These are phyloP conservation scores for Coemansia sp. DNA, from an alignment of 192 early-diverging fungal species.

Conservation along the genomic window DNA sequence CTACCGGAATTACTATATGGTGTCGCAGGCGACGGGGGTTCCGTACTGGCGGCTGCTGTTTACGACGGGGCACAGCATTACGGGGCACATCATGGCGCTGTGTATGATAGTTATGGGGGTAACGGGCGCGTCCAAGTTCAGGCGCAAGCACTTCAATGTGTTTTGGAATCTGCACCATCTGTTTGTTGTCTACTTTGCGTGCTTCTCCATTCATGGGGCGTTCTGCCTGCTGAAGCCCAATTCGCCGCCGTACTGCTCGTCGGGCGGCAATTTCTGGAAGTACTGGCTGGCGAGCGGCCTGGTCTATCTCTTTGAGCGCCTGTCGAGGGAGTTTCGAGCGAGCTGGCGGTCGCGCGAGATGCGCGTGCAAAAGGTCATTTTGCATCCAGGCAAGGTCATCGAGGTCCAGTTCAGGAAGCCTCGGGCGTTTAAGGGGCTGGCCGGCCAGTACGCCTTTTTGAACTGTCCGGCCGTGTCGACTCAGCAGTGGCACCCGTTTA, in stretches of 20 bases:
- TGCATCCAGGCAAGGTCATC: slow-evolving; percentile 78
- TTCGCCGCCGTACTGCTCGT: slow-evolving; percentile 61
- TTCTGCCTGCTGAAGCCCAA: slow-evolving; percentile 82
- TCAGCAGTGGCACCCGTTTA: slow-evolving; percentile 83
- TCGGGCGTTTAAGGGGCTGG: slow-evolving; percentile 54
- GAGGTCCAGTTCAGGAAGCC: slow-evolving; percentile 78
- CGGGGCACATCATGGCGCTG: slow-evolving; percentile 73
- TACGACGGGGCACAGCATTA: slow-evolving; percentile 72
- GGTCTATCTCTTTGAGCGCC: slow-evolving; percentile 69
- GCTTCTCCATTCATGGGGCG: slow-evolving; percentile 73
- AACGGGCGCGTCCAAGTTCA: slow-evolving; percentile 61
- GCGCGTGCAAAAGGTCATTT: slow-evolving; percentile 75
- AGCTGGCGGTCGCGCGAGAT: slow-evolving; percentile 56
- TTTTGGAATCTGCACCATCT: slow-evolving; percentile 90
- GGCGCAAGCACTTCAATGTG: slow-evolving; percentile 57
- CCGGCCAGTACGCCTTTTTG: slow-evolving; percentile 81
- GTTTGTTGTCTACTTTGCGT: slow-evolving; percentile 81
- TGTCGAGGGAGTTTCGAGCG: slow-evolving; percentile 69
- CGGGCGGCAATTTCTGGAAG: slow-evolving; percentile 78
- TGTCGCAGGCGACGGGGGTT: slow-evolving; percentile 21
- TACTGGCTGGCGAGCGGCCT: slow-evolving; percentile 69
- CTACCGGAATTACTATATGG: slow-evolving; percentile 73
- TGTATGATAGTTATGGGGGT: slow-evolving; percentile 77
- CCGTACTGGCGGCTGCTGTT: slow-evolving; percentile 57
- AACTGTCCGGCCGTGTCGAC: slow-evolving; percentile 70